Evolutionary conservation across 805 yeast species (phyloP).

Genomic region (Kazachstania psychrophila): DNA sequence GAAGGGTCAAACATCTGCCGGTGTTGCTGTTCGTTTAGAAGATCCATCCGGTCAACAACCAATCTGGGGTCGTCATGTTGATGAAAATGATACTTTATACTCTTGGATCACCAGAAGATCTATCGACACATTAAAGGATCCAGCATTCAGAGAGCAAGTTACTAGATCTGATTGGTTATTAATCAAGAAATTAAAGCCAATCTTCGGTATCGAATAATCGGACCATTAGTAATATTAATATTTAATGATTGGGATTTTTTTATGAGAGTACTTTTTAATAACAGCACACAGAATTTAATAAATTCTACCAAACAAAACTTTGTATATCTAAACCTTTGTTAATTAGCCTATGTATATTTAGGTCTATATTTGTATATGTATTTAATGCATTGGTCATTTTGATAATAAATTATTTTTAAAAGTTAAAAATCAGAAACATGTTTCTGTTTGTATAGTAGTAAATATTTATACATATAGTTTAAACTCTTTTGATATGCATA

Average conservation of each 20-base stretch:
- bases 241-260: too few relatives aligned
- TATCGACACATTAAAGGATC: conserved; percentile 94
- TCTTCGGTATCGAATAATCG: conserved; percentile 60
- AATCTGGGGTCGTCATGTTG: conserved; percentile 98
- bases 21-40: conserved; percentile 97
- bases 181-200: conserved; percentile 77
- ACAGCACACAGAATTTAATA: not conserved
- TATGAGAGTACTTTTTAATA: too few relatives aligned
- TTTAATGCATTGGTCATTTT: conserved; percentile 1
- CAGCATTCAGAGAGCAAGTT: conserved; percentile 92
- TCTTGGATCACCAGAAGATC: conserved; percentile 86
- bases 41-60: conserved; percentile 90
- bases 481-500: conserved; percentile 8
- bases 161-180: conserved; percentile 93
- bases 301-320: not conserved
- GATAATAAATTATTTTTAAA: too few relatives aligned
- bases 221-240: too few relatives aligned
- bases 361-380: conserved; percentile 2
- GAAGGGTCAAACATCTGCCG: conserved; percentile 93
- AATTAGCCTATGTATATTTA: conserved; percentile 1
- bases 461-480: too few relatives aligned
- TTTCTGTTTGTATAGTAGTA: too few relatives aligned
- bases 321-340: conserved; percentile 3
- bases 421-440: too few relatives aligned
- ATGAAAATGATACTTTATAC: conserved; percentile 81